These are phyloP conservation scores for Tuber brumale DNA, from an alignment of 495 filamentous ascomycete species.

Conservation along the genomic window DNA sequence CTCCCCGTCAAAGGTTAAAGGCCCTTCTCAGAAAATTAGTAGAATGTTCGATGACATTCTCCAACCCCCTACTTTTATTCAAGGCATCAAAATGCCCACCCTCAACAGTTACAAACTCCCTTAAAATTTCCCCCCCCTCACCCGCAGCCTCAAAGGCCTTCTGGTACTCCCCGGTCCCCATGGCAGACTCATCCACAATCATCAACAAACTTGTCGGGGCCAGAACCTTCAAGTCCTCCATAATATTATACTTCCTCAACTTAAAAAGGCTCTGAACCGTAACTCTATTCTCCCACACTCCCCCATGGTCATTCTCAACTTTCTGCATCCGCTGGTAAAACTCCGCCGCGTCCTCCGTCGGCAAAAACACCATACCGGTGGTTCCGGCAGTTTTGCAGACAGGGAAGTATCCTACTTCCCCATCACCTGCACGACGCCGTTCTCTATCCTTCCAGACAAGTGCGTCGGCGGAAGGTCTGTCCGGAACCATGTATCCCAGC, in stretches of 20 bases:
- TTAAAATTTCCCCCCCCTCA: not conserved
- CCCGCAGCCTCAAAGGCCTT: not conserved
- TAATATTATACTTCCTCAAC: constrained; percentile 6
- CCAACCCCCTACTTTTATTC: not conserved
- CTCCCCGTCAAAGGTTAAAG: not conserved
- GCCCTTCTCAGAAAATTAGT: constrained; percentile 4
- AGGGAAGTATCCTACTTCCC: constrained; percentile 6
- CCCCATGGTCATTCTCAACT: not conserved
- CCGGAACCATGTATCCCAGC: not conserved
- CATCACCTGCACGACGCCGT: constrained; percentile 1
- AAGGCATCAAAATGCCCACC: constrained; percentile 13
- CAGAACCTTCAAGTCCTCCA: not conserved
- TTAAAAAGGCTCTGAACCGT: constrained; percentile 14
- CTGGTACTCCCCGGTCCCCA: not conserved
- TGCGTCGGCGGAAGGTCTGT: not conserved
- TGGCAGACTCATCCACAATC: constrained; percentile 6
- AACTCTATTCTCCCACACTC: constrained; percentile 12
- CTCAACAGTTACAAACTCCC: constrained; percentile 7
- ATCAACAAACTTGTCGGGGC: constrained; percentile 27
- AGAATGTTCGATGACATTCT: not conserved
- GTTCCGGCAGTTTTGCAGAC: not conserved
- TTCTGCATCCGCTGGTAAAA: constrained; percentile 8
- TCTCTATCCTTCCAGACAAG: constrained; percentile 8
- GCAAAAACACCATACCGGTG: not conserved
- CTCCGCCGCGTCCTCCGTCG: not conserved